Evolutionary conservation across 1,284 basidiomycete genomes (phyloP).

Genomic region (Boletus semigastroideus): DNA sequence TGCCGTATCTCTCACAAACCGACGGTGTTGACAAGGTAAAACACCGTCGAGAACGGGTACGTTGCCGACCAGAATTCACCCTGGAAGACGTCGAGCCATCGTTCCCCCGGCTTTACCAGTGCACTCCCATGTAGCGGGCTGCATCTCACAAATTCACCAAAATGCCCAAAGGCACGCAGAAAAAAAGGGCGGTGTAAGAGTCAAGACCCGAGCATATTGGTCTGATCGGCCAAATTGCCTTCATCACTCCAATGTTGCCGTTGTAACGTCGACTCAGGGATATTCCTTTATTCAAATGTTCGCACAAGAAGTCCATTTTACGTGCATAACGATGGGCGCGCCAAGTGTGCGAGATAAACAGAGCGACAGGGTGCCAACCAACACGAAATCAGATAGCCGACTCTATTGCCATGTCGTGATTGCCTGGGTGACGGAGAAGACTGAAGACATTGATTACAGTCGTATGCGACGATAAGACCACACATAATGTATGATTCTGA

Average conservation of each 20-base stretch:
- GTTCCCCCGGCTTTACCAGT: constrained; percentile 45
- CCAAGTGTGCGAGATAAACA: constrained; percentile 69
- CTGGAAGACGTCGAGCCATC: constrained; percentile 35
- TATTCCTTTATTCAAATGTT: constrained; percentile 3
- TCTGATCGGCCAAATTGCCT: constrained; percentile 48
- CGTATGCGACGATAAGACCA: constrained; percentile 52
- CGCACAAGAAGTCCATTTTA: not conserved
- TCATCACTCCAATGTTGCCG: constrained; percentile 38
- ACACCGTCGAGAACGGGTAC: too few relatives aligned
- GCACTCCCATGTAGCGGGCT: constrained; percentile 43
- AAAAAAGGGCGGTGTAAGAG: not conserved
- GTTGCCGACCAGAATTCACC: too few relatives aligned
- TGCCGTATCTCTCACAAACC: too few relatives aligned
- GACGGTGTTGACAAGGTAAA: too few relatives aligned
- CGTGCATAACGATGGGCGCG: constrained; percentile 59
- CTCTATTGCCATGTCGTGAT: constrained; percentile 72
- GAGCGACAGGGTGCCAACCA: constrained; percentile 67
- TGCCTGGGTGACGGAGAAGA: constrained; percentile 71
- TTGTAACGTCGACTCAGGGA: constrained; percentile 33
- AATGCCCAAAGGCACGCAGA: not conserved
- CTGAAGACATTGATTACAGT: constrained; percentile 24
- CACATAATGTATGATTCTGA: constrained; percentile 54
- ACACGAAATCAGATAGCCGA: constrained; percentile 62
- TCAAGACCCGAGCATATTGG: constrained; percentile 29
- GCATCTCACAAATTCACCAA: not conserved